Evolutionary conservation across 371 early-diverging fungal genomes (phyloP).

Genomic region (Cokeromyces recurvatus): DNA sequence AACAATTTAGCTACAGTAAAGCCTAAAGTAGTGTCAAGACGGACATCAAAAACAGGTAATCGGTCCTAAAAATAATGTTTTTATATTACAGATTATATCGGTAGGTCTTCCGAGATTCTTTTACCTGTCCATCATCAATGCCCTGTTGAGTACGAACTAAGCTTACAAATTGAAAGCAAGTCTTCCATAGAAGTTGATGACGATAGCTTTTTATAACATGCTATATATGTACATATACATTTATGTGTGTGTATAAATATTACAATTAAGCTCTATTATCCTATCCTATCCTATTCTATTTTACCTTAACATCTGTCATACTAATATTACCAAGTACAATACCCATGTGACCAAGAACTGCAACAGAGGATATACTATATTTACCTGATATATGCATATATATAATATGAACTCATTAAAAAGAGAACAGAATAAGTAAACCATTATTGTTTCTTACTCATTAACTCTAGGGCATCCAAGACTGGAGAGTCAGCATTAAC

Average conservation of each 20-base stretch:
- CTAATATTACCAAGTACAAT: constrained; percentile 67
- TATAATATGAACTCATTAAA: no score
- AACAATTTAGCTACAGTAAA: constrained; percentile 70
- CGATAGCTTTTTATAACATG: constrained; percentile 37
- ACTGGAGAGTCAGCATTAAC: constrained; percentile 50
- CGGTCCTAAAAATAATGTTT: constrained; percentile 50
- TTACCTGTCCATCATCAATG: constrained; percentile 50
- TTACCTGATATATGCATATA: constrained; percentile 26
- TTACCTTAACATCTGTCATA: constrained; percentile 64
- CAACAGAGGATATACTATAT: constrained; percentile 58
- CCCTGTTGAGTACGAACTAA: constrained; percentile 46
- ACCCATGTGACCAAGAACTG: constrained; percentile 54
- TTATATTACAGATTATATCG: constrained; percentile 36
- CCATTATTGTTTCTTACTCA: constrained; percentile 48
- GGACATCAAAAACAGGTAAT: constrained; percentile 71
- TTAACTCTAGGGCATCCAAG: constrained; percentile 51
- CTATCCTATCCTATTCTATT: background rate
- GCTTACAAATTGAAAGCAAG: constrained; percentile 55
- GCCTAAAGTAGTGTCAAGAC: constrained; percentile 62
- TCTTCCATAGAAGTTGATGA: constrained; percentile 46
- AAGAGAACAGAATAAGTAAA: no score
- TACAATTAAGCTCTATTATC: no score
- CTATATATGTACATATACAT: background rate
- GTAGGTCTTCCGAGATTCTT: constrained; percentile 2
- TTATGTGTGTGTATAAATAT: no score